These are phyloP conservation scores for Xylaria longipes DNA, from an alignment of 495 filamentous ascomycete genomes.

Conservation along the genomic window DNA sequence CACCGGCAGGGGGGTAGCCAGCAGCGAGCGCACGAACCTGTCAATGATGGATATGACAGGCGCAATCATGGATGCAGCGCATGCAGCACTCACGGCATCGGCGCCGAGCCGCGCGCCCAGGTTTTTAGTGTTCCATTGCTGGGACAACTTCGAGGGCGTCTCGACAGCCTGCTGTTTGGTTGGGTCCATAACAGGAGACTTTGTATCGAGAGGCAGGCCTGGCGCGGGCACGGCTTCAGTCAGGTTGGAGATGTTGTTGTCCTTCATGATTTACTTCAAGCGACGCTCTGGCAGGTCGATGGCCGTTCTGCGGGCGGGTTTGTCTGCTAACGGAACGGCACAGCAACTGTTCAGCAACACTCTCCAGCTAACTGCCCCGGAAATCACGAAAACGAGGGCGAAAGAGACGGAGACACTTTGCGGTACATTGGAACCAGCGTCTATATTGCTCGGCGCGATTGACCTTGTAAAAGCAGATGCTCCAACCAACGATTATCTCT, in stretches of 20 bases:
- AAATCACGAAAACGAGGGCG: slow-evolving; percentile 24
- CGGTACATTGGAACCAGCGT: slow-evolving; percentile 28
- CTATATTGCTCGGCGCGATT: neutral
- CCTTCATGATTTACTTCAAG: slow-evolving; percentile 18
- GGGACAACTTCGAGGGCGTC: slow-evolving; percentile 33
- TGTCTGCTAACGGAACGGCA: slow-evolving; percentile 9
- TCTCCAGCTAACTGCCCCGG: neutral
- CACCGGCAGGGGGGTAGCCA: neutral
- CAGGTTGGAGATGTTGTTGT: slow-evolving; percentile 7
- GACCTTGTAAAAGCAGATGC: slow-evolving; percentile 2
- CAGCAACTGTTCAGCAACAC: neutral
- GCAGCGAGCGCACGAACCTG: slow-evolving; percentile 58
- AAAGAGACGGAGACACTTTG: slow-evolving; percentile 14
- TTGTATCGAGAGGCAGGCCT: slow-evolving; percentile 3
- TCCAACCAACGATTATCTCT: neutral
- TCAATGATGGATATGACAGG: slow-evolving; percentile 92
- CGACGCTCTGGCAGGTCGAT: neutral
- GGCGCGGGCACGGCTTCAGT: slow-evolving; percentile 7
- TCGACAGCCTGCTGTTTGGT: slow-evolving; percentile 19
- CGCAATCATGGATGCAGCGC: slow-evolving; percentile 82
- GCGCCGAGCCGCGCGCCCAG: slow-evolving; percentile 70
- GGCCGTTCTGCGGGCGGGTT: neutral
- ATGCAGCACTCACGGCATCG: slow-evolving; percentile 75
- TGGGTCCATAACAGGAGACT: neutral
- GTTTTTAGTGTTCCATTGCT: slow-evolving; percentile 78